Base-by-base conservation (phyloP, 768 basidiomycete genomes). In the Boletus pseudopeckii region DNA sequence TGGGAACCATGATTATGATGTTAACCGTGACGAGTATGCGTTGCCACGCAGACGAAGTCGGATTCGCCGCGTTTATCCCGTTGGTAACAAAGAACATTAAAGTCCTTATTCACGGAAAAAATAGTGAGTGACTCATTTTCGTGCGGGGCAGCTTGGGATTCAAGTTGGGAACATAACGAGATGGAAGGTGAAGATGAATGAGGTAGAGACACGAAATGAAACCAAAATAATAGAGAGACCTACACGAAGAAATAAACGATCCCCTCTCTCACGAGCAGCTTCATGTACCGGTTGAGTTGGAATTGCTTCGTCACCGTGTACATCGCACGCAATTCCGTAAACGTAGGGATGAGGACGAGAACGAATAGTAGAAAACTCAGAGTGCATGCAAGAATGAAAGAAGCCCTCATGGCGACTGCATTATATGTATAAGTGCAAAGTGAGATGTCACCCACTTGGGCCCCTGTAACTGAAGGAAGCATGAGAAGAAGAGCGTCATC, bases 201-300 rank as follows among this genome's bases (percentile, higher is more conserved):
- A 15, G 17, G 3, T 26, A n/a, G n/a, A 43, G n/a, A 17, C 17
- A 43, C 5, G 42, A 4, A 17, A 28, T 10, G 24, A 26, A 43
- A n/a, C 2, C 5, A 8, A 20, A 30, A 22, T 10, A 7, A 15
- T 22, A 10, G 15, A 13, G 32, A 15, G 22, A 22, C 22, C 22
- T 22, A 22, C 56, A 39, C 34, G 8, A 45, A 10, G 33, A 57
- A 57, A 26, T 55, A 57, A n/a, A 45, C 11, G 1, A 57, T 30
- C 0, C 53, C 53, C 9, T 55, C 56, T 7, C n/a, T 34, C 7
- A 6, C 30, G 5, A 55, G 15, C 4, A 46, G 33, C n/a, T 22
- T 13, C 39, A 57, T 10, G 45, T 50, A 50, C 2, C 36, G 28
- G 40, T 50, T 57, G 6, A 28, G 30, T 5, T 46, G 45, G 45